Conservation (phyloP, 768 basidiomycete genomes). For the Pluteus cervinus region DNA sequence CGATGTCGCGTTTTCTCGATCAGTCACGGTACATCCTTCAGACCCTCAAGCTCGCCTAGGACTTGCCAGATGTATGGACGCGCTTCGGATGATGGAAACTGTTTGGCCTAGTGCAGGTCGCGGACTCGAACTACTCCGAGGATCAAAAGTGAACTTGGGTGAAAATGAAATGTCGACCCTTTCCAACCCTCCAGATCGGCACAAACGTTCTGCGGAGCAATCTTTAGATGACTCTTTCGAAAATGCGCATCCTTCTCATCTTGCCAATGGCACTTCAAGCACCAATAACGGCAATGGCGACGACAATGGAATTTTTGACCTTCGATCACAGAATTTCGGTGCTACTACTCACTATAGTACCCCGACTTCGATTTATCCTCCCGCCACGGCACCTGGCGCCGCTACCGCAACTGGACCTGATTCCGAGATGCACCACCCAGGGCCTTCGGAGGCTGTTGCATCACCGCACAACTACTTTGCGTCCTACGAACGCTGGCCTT, state of each 20-base stretch:
- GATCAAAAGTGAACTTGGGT: conserved; percentile 41
- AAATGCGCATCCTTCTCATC: background rate
- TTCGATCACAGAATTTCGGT: too few relatives aligned
- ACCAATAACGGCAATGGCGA: too few relatives aligned
- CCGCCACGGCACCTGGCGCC: too few relatives aligned
- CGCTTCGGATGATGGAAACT: conserved; percentile 56
- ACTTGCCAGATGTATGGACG: conserved; percentile 60
- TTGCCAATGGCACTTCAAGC: too few relatives aligned
- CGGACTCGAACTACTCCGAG: conserved; percentile 65
- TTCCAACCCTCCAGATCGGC: conserved; percentile 25
- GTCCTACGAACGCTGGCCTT: conserved; percentile 43
- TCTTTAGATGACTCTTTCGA: conserved; percentile 31
- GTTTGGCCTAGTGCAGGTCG: conserved; percentile 77
- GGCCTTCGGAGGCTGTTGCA: background rate
- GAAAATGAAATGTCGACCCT: conserved; percentile 15
- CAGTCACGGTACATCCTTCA: conserved; percentile 57
- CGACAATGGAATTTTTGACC: too few relatives aligned
- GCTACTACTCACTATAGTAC: conserved; percentile 1
- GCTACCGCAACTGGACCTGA: too few relatives aligned
- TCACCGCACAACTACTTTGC: conserved; percentile 10
- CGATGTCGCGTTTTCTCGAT: conserved; percentile 4
- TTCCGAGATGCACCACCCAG: too few relatives aligned
- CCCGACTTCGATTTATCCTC: background rate
- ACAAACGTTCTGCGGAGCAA: conserved; percentile 59
- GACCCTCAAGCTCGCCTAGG: conserved; percentile 69